phyloP scores from a whole-genome alignment of 768 basidiomycete species.

The Kwoniella bestiolae region DNA sequence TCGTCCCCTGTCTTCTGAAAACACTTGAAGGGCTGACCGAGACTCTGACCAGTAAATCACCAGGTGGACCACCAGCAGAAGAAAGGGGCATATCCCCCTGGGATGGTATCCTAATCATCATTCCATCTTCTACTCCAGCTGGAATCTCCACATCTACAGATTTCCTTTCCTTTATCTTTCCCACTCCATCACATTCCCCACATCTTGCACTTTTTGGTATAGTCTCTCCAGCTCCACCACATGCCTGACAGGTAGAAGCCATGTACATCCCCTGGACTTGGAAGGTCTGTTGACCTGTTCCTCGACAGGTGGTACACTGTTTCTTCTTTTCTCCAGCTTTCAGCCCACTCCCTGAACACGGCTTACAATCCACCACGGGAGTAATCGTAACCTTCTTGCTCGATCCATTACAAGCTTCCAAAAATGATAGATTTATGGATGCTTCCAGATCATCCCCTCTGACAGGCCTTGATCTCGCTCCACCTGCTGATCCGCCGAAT shows the following conservation, averaged over 20 bases:
- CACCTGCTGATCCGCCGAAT: constrained; percentile 58
- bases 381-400: constrained; percentile 73
- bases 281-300: constrained; percentile 84
- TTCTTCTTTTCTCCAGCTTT: constrained; percentile 82
- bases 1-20: constrained; percentile 88
- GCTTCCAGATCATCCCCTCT: constrained; percentile 84
- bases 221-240: constrained; percentile 77
- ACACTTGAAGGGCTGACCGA: constrained; percentile 78
- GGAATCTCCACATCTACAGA: constrained; percentile 23
- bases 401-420: constrained; percentile 93
- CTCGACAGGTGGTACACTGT: constrained; percentile 78
- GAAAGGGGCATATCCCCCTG: constrained; percentile 82
- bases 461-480: constrained; percentile 57
- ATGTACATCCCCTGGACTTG: constrained; percentile 96
- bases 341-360: constrained; percentile 84
- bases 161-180: constrained; percentile 69
- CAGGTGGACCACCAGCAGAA: constrained; percentile 68
- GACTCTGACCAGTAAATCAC: constrained; percentile 86
- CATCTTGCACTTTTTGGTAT: constrained; percentile 81
- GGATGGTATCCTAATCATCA: constrained; percentile 63
- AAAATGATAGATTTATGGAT: constrained; percentile 74
- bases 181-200: constrained; percentile 78
- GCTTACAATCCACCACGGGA: constrained; percentile 78
- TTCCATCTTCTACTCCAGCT: constrained; percentile 26
- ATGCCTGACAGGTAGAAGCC: constrained; percentile 84